Conservation (phyloP, 345 rosid species). For the Pistacia atlantica region DNA sequence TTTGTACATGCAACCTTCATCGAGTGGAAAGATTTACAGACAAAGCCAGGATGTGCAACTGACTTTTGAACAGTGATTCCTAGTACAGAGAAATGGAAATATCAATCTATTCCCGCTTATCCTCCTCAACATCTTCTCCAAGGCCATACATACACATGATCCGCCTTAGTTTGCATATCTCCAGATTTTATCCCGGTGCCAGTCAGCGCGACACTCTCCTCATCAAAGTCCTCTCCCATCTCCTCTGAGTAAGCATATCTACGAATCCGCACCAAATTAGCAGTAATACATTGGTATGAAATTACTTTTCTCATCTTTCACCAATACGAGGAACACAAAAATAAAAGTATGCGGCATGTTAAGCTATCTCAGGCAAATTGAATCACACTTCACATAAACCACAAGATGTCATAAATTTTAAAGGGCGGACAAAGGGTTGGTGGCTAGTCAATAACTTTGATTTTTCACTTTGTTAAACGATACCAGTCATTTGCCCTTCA, state of each 20-base stretch:
- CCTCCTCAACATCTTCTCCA: constrained; percentile 81
- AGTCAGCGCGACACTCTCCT: constrained; percentile 75
- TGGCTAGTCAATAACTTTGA: too few relatives aligned
- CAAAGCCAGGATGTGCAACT: constrained; percentile 17
- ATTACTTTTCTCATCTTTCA: neutral
- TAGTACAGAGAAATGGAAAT: neutral
- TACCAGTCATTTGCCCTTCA: too few relatives aligned
- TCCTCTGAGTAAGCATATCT: constrained; percentile 86
- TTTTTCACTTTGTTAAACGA: too few relatives aligned
- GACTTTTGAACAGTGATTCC: constrained; percentile 6
- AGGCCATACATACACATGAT: constrained; percentile 40
- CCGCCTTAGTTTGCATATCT: constrained; percentile 41
- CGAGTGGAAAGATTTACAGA: constrained; percentile 13
- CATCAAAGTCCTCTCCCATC: constrained; percentile 62
- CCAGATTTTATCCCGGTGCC: constrained; percentile 34
- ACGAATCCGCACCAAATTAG: constrained; percentile 22
- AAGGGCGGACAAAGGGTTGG: too few relatives aligned
- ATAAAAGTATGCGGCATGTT: too few relatives aligned
- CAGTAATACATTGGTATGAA: neutral
- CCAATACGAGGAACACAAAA: neutral
- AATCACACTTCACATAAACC: neutral
- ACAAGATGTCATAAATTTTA: too few relatives aligned
- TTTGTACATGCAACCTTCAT: constrained; percentile 24
- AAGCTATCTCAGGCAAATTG: neutral
- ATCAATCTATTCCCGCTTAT: constrained; percentile 62